phyloP scores from a whole-genome alignment of 495 filamentous ascomycete species.

The Geoglossum glabrum region DNA sequence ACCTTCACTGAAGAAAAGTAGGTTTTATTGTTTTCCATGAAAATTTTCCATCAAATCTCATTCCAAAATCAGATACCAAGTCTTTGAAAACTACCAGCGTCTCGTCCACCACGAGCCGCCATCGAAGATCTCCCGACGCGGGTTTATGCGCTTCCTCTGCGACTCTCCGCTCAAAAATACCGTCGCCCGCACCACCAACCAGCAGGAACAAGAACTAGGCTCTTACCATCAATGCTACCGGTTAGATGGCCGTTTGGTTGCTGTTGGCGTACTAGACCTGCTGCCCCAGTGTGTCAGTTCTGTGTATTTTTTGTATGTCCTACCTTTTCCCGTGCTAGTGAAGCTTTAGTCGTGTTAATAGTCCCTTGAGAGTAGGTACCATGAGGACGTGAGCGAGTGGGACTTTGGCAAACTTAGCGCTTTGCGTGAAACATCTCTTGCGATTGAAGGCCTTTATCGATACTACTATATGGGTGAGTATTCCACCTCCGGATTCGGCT shows the following conservation, averaged over 20 bases:
- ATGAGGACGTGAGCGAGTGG: conserved; percentile 60
- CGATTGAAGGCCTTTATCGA: conserved; percentile 51
- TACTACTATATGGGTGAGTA: conserved; percentile 30
- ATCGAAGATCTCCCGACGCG: conserved; percentile 39
- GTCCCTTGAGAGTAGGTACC: conserved; percentile 30
- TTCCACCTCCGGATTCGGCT: background rate
- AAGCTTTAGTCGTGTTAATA: background rate
- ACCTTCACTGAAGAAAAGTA: conserved; percentile 75
- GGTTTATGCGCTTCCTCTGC: conserved; percentile 77
- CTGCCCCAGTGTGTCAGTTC: conserved; percentile 75
- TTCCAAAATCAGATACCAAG: conserved; percentile 23
- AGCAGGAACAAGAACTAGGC: conserved; percentile 44
- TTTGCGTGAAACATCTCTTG: conserved; percentile 61
- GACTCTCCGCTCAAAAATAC: conserved; percentile 45
- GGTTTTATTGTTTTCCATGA: background rate
- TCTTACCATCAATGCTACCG: conserved; percentile 95
- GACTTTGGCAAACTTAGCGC: conserved; percentile 79
- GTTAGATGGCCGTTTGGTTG: conserved; percentile 71
- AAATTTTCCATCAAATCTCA: background rate
- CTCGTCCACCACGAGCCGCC: conserved; percentile 56
- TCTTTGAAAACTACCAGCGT: conserved; percentile 77
- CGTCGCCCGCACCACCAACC: conserved; percentile 21
- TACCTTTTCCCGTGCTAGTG: background rate
- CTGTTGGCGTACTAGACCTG: conserved; percentile 74
- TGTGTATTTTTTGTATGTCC: conserved; percentile 69